phyloP scores from a whole-genome alignment of 495 filamentous ascomycete genomes.

The Penicillium bialowiezense region DNA sequence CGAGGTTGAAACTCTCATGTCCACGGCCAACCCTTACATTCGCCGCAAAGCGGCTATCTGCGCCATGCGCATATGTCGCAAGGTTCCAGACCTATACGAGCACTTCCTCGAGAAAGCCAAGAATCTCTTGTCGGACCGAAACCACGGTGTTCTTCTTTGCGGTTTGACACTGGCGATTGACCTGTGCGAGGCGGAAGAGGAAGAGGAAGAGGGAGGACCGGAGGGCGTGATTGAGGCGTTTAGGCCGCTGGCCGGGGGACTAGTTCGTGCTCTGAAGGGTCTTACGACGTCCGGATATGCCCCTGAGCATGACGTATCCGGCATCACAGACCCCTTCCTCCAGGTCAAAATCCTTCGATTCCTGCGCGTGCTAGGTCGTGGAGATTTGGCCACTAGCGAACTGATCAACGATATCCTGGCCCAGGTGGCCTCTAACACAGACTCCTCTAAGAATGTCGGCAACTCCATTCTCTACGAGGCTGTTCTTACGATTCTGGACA shows the following conservation, averaged over 20 bases:
- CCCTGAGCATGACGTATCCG: slow-evolving; percentile 95
- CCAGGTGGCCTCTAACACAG: slow-evolving; percentile 97
- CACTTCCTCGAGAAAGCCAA: slow-evolving; percentile 95
- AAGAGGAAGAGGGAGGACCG: slow-evolving; percentile 82
- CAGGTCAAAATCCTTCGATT: slow-evolving; percentile 93
- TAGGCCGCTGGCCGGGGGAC: slow-evolving; percentile 68
- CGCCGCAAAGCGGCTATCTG: slow-evolving; percentile 96
- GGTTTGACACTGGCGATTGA: slow-evolving; percentile 89
- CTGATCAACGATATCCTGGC: slow-evolving; percentile 98
- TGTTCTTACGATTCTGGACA: slow-evolving; percentile 94
- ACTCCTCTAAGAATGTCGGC: slow-evolving; percentile 96
- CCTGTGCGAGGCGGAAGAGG: slow-evolving; percentile 87
- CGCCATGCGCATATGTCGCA: slow-evolving; percentile 98
- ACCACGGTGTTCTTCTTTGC: slow-evolving; percentile 92
- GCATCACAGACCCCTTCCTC: slow-evolving; percentile 97
- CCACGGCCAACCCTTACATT: slow-evolving; percentile 94
- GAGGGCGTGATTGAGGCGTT: slow-evolving; percentile 86
- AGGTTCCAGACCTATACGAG: slow-evolving; percentile 95
- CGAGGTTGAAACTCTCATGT: slow-evolving; percentile 86
- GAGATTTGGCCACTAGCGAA: slow-evolving; percentile 86
- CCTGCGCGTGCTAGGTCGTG: slow-evolving; percentile 79
- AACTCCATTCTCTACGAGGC: slow-evolving; percentile 98
- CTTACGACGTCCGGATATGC: slow-evolving; percentile 94
- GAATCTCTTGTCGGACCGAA: slow-evolving; percentile 80
- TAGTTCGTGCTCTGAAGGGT: slow-evolving; percentile 89